Conservation (phyloP, 192 early-diverging fungal species). For the Linnemannia zychae region DNA sequence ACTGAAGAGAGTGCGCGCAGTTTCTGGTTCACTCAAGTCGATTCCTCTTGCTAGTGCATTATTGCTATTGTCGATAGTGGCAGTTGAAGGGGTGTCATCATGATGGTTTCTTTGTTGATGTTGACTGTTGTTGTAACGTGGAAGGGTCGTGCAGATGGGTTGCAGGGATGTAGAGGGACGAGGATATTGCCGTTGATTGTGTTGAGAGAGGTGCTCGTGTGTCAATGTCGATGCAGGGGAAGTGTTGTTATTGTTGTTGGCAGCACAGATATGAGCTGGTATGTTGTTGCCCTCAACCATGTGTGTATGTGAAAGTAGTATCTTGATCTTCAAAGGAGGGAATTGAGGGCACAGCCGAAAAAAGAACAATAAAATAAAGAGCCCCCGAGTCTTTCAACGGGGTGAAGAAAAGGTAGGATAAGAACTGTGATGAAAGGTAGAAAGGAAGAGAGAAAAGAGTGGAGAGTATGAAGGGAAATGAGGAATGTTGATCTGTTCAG, state of each 20-base stretch:
- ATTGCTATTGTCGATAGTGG: neutral
- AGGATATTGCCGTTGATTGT: constrained; percentile 7
- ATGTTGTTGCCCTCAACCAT: neutral
- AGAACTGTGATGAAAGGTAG: neutral
- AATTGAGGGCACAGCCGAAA: neutral
- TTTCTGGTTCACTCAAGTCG: constrained; percentile 2
- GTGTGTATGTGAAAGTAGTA: neutral
- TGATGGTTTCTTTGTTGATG: neutral
- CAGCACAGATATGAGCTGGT: neutral
- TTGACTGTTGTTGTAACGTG: neutral
- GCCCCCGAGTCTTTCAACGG: neutral
- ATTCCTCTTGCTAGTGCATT: neutral
- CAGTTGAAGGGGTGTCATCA: neutral
- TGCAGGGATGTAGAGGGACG: neutral
- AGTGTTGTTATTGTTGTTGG: neutral
- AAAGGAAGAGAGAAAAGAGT: neutral
- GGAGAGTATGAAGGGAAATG: neutral
- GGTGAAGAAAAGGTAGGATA: no score
- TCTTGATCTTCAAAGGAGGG: neutral
- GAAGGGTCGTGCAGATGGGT: neutral
- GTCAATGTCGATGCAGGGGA: neutral
- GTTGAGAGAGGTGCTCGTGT: neutral
- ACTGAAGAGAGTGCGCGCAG: neutral
- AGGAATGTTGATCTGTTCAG: neutral
- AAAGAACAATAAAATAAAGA: neutral